Conservation (phyloP, 495 filamentous ascomycete species). For the Aspergillus conjunctus region DNA sequence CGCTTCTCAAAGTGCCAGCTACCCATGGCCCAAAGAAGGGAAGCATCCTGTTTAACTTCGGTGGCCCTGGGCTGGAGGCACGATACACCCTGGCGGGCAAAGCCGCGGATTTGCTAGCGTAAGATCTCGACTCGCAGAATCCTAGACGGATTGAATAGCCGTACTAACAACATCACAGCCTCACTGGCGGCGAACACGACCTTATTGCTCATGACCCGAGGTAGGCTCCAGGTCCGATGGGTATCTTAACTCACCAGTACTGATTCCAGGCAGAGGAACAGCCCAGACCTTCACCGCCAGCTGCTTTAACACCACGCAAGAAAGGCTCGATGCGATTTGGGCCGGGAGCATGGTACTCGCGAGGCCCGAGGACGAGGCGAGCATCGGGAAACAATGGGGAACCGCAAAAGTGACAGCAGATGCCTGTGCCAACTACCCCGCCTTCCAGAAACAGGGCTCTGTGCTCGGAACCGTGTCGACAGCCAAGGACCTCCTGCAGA, state of each 20-base stretch:
- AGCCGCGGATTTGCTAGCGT: constrained; percentile 23
- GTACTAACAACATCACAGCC: constrained; percentile 4
- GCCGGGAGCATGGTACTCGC: no score
- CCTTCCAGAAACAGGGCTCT: constrained; percentile 23
- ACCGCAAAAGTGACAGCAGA: neutral
- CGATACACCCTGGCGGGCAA: constrained; percentile 26
- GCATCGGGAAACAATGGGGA: constrained; percentile 25
- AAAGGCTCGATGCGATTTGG: neutral
- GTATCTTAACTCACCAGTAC: neutral
- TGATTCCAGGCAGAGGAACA: constrained; percentile 30
- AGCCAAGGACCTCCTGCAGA: constrained; percentile 45
- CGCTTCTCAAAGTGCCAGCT: constrained; percentile 38
- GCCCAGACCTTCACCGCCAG: constrained; percentile 41
- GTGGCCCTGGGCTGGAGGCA: constrained; percentile 39
- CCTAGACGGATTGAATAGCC: neutral
- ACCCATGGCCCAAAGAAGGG: constrained; percentile 34
- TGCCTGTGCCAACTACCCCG: constrained; percentile 6
- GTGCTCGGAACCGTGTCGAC: constrained; percentile 43
- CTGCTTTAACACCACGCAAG: constrained; percentile 29
- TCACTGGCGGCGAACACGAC: constrained; percentile 38
- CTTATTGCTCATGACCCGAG: constrained; percentile 46
- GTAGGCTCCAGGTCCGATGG: constrained; percentile 19
- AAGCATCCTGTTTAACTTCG: constrained; percentile 50
- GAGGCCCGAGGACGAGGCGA: no score
- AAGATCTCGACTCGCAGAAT: neutral